Evolutionary conservation across 306 rosid species (phyloP).

Genomic region (Comarum palustre): DNA sequence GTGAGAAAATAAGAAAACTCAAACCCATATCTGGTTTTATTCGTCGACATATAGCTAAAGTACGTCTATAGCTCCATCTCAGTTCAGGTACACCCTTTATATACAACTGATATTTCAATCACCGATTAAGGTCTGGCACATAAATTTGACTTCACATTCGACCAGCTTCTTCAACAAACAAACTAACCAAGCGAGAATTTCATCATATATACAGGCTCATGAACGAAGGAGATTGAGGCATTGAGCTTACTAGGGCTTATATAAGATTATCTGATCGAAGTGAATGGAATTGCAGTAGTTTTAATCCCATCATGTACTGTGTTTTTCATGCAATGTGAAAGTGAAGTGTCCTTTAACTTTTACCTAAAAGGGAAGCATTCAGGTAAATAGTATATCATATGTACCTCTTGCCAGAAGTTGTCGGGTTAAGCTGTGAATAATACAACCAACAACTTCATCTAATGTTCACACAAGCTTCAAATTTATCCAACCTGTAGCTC

Average conservation of each 20-base stretch:
- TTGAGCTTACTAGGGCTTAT: background rate
- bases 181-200: background rate
- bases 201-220: background rate
- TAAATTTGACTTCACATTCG: background rate
- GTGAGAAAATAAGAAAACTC: background rate
- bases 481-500: background rate
- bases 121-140: background rate
- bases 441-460: background rate
- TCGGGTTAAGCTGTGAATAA: background rate
- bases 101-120: background rate
- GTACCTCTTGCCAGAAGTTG: slow-evolving; percentile 9
- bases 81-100: background rate
- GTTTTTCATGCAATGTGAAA: slow-evolving; percentile 2
- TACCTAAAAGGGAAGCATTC: background rate
- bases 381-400: background rate
- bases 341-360: background rate
- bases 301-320: background rate
- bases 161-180: background rate
- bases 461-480: background rate
- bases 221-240: background rate
- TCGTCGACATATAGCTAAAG: background rate
- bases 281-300: background rate
- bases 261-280: no score
- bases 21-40: background rate
- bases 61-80: background rate